phyloP scores from a whole-genome alignment of 2,329 filamentous ascomycete species.

The Fusarium proliferatum region DNA sequence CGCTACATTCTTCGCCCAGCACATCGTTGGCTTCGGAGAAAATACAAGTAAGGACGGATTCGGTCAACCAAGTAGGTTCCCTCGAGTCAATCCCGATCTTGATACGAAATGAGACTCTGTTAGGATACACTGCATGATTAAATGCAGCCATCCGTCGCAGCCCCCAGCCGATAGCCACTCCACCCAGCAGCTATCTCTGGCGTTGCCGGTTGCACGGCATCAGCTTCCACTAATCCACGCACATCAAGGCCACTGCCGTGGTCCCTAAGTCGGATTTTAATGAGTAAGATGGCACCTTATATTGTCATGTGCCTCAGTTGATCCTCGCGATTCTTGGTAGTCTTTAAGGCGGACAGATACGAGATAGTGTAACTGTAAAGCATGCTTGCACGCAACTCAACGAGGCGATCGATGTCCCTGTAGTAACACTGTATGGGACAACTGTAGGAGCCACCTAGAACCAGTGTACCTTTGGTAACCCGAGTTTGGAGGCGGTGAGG shows the following conservation, averaged over 20 bases:
- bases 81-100: constrained; percentile 12
- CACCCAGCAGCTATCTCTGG: constrained; percentile 2
- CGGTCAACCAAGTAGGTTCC: background rate
- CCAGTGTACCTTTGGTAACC: background rate
- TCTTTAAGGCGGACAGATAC: constrained; percentile 26
- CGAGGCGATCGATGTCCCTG: constrained; percentile 3
- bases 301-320: constrained; percentile 23
- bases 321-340: constrained; percentile 22
- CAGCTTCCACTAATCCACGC: constrained; percentile 24
- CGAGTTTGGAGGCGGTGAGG: constrained; percentile 18
- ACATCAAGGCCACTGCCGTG: constrained; percentile 1
- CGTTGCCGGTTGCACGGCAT: constrained; percentile 31
- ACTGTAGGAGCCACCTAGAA: background rate
- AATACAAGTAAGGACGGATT: constrained; percentile 1
- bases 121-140: constrained; percentile 14
- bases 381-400: constrained; percentile 13
- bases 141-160: constrained; percentile 4
- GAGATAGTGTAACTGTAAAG: constrained; percentile 19
- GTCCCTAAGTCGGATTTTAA: background rate
- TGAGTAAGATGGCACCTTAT: constrained; percentile 20
- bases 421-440: constrained; percentile 2
- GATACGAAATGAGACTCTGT: background rate
- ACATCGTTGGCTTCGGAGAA: background rate
- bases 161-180: constrained; percentile 1
- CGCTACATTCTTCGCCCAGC: background rate